phyloP scores from a whole-genome alignment of 2,329 filamentous ascomycete species.

The Alternaria panax region DNA sequence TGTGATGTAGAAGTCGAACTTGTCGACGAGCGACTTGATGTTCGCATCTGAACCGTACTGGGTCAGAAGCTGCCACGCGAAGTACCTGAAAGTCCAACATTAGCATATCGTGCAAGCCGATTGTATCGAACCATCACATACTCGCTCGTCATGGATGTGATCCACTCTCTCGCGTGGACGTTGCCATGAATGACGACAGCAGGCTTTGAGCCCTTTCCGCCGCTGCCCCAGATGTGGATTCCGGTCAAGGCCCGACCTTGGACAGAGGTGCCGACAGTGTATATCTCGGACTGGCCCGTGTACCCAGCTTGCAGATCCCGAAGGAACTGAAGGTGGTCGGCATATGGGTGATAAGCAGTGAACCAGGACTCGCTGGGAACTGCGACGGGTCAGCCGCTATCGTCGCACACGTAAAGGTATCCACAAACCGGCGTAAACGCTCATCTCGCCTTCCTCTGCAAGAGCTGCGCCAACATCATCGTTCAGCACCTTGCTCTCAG shows the following conservation, averaged over 20 bases:
- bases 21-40: conserved; percentile 47
- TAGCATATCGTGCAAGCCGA: background rate
- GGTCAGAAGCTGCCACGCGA: conserved; percentile 47
- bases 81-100: conserved; percentile 24
- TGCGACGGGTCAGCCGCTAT: conserved; percentile 12
- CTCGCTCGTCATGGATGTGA: conserved; percentile 43
- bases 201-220: conserved; percentile 48
- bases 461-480: conserved; percentile 47
- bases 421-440: conserved; percentile 37
- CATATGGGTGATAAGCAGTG: conserved; percentile 47
- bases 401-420: background rate
- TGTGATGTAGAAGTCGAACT: conserved; percentile 48
- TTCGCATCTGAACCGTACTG: conserved; percentile 42
- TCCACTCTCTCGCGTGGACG: conserved; percentile 49
- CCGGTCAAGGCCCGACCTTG: conserved; percentile 45
- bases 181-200: conserved; percentile 46
- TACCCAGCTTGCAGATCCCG: conserved; percentile 44
- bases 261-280: conserved; percentile 43
- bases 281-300: conserved; percentile 43
- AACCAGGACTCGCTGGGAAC: conserved; percentile 48
- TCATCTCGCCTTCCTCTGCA: conserved; percentile 40
- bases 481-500: conserved; percentile 39
- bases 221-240: conserved; percentile 50
- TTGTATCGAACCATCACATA: conserved; percentile 1
- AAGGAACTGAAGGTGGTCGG: conserved; percentile 46